Evolutionary conservation across 1,284 basidiomycete species (phyloP).

Genomic region (Cryptococcus deneoformans): DNA sequence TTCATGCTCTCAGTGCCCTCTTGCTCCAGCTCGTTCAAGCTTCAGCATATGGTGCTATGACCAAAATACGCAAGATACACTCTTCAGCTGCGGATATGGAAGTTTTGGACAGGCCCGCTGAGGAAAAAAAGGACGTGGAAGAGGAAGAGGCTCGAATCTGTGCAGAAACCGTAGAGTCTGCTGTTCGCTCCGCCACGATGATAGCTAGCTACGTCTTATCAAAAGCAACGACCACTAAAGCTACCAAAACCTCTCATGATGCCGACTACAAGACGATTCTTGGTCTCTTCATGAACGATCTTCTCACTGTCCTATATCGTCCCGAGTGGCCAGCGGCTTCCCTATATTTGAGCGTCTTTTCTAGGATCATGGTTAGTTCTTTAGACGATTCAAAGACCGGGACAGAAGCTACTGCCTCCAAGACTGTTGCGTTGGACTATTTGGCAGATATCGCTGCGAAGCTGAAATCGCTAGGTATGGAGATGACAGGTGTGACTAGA

Average conservation of each 20-base stretch:
- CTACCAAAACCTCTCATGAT: conserved; percentile 82
- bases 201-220: conserved; percentile 76
- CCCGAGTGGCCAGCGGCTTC: conserved; percentile 96
- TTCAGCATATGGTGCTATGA: conserved; percentile 70
- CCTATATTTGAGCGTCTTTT: conserved; percentile 70
- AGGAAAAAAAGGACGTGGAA: conserved; percentile 58
- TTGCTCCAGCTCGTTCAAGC: conserved; percentile 95
- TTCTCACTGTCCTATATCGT: conserved; percentile 84
- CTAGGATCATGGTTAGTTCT: conserved; percentile 74
- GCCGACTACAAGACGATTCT: conserved; percentile 87
- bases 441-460: conserved; percentile 85
- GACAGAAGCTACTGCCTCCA: conserved; percentile 73
- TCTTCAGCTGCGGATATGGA: conserved; percentile 61
- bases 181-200: conserved; percentile 75
- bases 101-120: conserved; percentile 24
- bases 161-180: conserved; percentile 57
- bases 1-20: conserved; percentile 87
- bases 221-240: conserved; percentile 58
- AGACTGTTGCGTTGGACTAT: conserved; percentile 86
- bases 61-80: conserved; percentile 39
- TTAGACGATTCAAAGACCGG: conserved; percentile 75
- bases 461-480: conserved; percentile 57
- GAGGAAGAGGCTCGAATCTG: conserved; percentile 40
- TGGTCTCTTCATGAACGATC: conserved; percentile 82
- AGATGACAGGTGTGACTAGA: conserved; percentile 12